Evolutionary conservation across 257 asterid genomes (phyloP).

Genomic region (Nicotiana undulata): DNA sequence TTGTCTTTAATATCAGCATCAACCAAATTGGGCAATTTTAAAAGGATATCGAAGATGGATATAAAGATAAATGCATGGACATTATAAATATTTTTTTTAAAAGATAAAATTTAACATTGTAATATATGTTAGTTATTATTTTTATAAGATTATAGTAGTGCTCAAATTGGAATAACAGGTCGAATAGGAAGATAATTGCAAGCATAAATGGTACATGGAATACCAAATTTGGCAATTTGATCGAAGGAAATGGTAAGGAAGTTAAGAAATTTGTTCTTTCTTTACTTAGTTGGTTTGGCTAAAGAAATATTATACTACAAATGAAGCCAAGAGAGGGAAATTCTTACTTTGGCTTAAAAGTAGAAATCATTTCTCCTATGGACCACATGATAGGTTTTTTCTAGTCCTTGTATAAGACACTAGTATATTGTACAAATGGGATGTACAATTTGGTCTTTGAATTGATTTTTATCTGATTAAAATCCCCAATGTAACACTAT

Average conservation of each 20-base stretch:
- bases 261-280: background rate
- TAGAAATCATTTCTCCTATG: no score
- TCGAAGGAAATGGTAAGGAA: background rate
- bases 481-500: no score
- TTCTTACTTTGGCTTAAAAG: background rate
- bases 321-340: background rate
- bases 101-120: background rate
- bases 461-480: no score
- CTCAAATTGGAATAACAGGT: background rate
- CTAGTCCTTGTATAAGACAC: no score
- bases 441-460: no score
- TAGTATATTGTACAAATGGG: no score
- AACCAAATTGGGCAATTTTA: background rate
- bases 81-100: background rate
- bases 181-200: background rate
- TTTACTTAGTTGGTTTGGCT: background rate
- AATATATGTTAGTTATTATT: background rate
- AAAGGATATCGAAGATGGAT: background rate
- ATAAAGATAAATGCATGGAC: background rate
- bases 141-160: background rate
- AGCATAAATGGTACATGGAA: background rate
- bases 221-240: background rate
- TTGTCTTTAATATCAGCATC: background rate
- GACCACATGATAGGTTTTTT: background rate
- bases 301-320: background rate